Percentiles rank a stretch among this genome's conserved stretches.
Evolutionary conservation across 192 early-diverging fungal genomes (phyloP).

Genomic region (Coemansia sp.): DNA sequence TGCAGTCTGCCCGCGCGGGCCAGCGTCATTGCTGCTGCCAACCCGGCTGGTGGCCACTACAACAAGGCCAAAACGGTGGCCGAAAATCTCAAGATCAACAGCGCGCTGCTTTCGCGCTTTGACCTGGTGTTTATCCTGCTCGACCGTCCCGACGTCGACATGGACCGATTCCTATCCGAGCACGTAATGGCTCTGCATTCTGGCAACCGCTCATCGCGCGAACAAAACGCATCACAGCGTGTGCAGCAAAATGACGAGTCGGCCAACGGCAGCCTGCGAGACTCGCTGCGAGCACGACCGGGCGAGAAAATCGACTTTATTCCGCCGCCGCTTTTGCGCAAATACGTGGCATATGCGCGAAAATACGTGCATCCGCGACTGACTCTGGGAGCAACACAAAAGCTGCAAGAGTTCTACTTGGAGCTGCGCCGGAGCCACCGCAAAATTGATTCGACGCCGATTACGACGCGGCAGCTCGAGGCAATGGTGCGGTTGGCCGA

Average conservation of each 20-base stretch:
- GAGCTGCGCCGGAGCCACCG: conserved; percentile 65
- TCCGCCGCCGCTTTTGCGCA: conserved; percentile 66
- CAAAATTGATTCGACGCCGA: conserved; percentile 66
- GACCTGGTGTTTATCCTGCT: conserved; percentile 82
- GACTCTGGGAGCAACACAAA: conserved; percentile 58
- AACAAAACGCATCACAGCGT: conserved; percentile 4
- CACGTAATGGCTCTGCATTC: conserved; percentile 75
- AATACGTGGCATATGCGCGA: conserved; percentile 85
- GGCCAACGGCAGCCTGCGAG: conserved; percentile 14
- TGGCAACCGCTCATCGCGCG: conserved; percentile 14
- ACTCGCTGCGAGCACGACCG: conserved; percentile 53
- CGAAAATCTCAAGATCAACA: conserved; percentile 72
- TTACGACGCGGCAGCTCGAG: conserved; percentile 82
- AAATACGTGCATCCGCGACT: conserved; percentile 74
- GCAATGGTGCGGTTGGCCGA: conserved; percentile 74
- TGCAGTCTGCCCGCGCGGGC: conserved; percentile 79
- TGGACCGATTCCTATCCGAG: conserved; percentile 77
- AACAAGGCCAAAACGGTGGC: conserved; percentile 80
- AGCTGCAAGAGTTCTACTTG: conserved; percentile 72
- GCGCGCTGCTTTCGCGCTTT: conserved; percentile 74
- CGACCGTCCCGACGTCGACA: conserved; percentile 74
- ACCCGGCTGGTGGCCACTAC: conserved; percentile 85
- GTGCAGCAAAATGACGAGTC: neutral
- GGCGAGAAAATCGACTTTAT: conserved; percentile 63
- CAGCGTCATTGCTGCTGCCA: conserved; percentile 85